Percentiles rank a stretch among this genome's conserved stretches.
These are phyloP conservation scores for Chenopodium quinoa DNA, from an alignment of 148 eudicot species.

Conservation along the genomic window DNA sequence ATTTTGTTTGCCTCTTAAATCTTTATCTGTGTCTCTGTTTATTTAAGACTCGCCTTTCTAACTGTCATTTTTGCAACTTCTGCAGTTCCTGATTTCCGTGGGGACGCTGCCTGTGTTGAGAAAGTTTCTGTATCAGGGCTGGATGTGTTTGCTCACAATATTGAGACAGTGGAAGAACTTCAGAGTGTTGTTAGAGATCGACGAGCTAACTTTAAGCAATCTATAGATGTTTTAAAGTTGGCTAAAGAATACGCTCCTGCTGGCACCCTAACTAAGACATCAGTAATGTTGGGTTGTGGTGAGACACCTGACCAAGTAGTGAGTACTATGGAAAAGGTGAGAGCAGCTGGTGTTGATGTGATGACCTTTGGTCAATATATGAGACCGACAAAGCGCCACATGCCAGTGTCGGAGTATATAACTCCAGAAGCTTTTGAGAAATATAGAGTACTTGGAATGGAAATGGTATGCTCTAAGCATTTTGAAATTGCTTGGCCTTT, in stretches of 20 bases:
- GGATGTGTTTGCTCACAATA: conserved; percentile 94
- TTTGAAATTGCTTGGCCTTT: conserved; percentile 2
- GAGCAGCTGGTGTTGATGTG: conserved; percentile 97
- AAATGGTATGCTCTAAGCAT: conserved; percentile 52
- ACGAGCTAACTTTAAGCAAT: conserved; percentile 94
- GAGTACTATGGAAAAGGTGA: conserved; percentile 94
- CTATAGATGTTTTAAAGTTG: conserved; percentile 71
- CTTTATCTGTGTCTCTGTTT: background rate
- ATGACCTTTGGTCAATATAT: conserved; percentile 98
- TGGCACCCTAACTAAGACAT: conserved; percentile 93
- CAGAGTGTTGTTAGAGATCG: conserved; percentile 83
- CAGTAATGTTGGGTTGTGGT: conserved; percentile 93
- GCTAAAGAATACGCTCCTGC: conserved; percentile 88
- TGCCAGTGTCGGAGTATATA: conserved; percentile 89
- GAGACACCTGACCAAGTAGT: conserved; percentile 95
- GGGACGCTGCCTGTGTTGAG: conserved; percentile 74
- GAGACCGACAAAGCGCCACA: conserved; percentile 95
- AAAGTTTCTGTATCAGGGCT: conserved; percentile 84
- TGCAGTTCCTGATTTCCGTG: conserved; percentile 96
- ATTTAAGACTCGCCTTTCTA: background rate
- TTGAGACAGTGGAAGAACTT: conserved; percentile 97
- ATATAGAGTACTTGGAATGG: conserved; percentile 76
- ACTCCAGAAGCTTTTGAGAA: conserved; percentile 92
- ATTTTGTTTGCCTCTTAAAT: background rate
- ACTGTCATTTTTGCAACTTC: conserved; percentile 4